Percentiles rank a stretch among this genome's conserved stretches.
These are phyloP conservation scores for Kalmusia sp. DNA, from an alignment of 2,329 filamentous ascomycete species.

Conservation along the genomic window DNA sequence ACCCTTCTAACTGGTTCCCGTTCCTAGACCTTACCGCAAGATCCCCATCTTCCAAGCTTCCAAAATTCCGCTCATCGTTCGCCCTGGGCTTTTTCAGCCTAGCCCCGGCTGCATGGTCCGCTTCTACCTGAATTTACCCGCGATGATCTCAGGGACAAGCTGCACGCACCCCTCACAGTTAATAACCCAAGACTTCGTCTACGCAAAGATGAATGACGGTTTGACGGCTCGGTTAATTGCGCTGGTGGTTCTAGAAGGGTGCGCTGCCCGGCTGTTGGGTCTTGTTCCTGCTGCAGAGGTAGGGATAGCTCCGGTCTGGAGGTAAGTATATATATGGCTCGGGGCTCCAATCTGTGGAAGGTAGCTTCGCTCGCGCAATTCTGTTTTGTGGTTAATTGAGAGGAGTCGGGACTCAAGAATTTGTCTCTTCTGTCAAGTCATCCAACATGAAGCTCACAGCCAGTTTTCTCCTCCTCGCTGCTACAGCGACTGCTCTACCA, in stretches of 20 bases:
- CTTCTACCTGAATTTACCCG: conserved; percentile 28
- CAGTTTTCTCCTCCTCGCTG: conserved; percentile 18
- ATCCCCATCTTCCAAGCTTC: no score
- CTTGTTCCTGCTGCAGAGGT: background rate
- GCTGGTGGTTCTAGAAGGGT: conserved; percentile 13
- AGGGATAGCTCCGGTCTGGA: background rate
- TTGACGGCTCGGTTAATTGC: conserved; percentile 26
- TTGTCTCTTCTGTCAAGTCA: background rate
- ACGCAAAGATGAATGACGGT: background rate
- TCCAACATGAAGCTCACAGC: conserved; percentile 37
- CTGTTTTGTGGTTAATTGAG: no score
- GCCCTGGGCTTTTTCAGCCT: background rate
- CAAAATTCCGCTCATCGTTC: no score
- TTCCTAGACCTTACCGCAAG: no score
- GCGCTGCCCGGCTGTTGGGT: conserved; percentile 16
- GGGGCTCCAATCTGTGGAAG: no score
- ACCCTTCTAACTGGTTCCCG: no score
- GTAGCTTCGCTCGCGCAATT: no score
- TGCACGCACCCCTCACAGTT: no score
- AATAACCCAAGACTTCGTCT: no score
- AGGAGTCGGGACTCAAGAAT: no score
- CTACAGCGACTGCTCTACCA: conserved; percentile 27
- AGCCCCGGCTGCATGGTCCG: conserved; percentile 5
- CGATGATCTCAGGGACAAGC: conserved; percentile 13
- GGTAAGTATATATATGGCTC: conserved; percentile 3